Conservation (phyloP, 2,329 filamentous ascomycete species). For the Oidium heveae region DNA sequence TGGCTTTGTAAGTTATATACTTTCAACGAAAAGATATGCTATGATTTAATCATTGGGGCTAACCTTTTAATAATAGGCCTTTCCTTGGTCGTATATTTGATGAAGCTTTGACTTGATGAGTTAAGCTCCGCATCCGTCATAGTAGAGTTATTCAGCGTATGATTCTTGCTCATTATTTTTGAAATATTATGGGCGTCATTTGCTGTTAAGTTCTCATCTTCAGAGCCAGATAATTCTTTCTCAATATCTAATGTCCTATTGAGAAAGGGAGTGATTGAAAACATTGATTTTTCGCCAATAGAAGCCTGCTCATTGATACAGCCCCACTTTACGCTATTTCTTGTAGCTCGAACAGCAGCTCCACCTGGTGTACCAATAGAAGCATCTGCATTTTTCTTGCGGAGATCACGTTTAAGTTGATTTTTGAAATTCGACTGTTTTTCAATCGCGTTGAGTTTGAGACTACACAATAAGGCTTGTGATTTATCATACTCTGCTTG, state of each 20-base stretch:
- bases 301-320: constrained; percentile 26
- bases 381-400: constrained; percentile 18
- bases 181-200: too few species aligned
- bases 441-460: constrained; percentile 1
- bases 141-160: too few species aligned
- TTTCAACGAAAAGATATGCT: too few species aligned
- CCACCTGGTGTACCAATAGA: constrained; percentile 26
- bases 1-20: too few species aligned
- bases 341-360: constrained; percentile 18
- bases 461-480: constrained; percentile 11
- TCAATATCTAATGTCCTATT: constrained; percentile 41
- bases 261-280: constrained; percentile 84
- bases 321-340: constrained; percentile 26
- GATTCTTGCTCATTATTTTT: too few species aligned
- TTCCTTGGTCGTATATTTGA: too few species aligned
- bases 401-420: constrained; percentile 18
- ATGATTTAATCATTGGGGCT: too few species aligned
- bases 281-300: constrained; percentile 67
- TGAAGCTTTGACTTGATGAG: too few species aligned
- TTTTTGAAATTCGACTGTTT: constrained; percentile 10
- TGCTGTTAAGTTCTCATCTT: too few species aligned
- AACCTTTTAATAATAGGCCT: too few species aligned
- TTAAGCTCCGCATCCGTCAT: too few species aligned
- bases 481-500: constrained; percentile 20
- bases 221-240: too few species aligned